Evolutionary conservation across 2,329 filamentous ascomycete genomes (phyloP), one percentile per base, ranked within the genome.

Genomic region (Nectriaceae sp.): DNA sequence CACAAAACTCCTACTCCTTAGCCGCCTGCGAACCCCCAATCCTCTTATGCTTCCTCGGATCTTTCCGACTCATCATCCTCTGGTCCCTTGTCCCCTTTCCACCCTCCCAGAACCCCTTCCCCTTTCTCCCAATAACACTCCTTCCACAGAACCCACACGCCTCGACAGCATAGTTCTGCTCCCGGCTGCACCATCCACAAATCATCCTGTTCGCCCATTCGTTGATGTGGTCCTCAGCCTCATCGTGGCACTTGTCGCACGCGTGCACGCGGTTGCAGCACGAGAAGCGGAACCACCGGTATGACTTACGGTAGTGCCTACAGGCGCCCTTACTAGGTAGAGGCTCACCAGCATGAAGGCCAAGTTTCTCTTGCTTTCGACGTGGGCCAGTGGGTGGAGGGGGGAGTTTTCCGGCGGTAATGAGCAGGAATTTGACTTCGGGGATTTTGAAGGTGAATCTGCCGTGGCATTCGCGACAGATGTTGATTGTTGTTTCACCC

Each of bases 171-270:
- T 90, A 95, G 55, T 84, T 84, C 71, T 93, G 89, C 73, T 95
- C 90, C 43, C 90, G 76, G 54, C 86, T 90, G 68, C 89, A 90
- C 73, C 80, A 88, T 5, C 87, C 87, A 65, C 88, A 93, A 29
- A 93, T 83, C 88, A 94, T 94, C 41, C 89, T 77, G 61, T 87
- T 90, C 6, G 90, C 90, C 77, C 89, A 90, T 70, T 94, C 90
- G 55, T 89, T 85, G 6, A 80, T 73, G 70, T 95, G 90, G 42
- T 87, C 84, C 58, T 84, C 82, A 10, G 72, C 78, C 15, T 73
- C 78, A 65, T 94, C 89, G 62, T 95, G 90, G 69, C 90, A 95
- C 71, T 79, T 81, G 62, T 86, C 83, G 66, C 83, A 86, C n/a
- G 81, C 64, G 58, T 82, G 74, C 31, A 85, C 80, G 48, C 76